These are phyloP conservation scores for Isochrysis galbana DNA, from an alignment of 78 protist genomes.

Conservation along the genomic window DNA sequence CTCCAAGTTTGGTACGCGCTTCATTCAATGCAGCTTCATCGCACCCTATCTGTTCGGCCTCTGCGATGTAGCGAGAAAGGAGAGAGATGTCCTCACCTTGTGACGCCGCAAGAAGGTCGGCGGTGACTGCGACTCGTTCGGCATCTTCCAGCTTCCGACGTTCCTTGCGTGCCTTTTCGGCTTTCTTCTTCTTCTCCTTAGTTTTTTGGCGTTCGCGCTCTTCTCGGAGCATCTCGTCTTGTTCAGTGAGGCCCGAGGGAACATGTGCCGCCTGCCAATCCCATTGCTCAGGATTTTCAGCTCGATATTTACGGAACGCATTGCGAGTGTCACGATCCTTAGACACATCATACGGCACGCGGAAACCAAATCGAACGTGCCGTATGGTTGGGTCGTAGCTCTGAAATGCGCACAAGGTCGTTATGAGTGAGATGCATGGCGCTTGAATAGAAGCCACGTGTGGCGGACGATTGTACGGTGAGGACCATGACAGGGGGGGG, in stretches of 20 bases:
- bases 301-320: neutral
- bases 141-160: neutral
- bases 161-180: slow-evolving; percentile 7
- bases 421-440: too few relatives aligned
- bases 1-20: too few relatives aligned
- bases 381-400: neutral
- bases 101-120: neutral
- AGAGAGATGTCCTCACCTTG: neutral
- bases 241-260: neutral
- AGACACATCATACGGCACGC: neutral
- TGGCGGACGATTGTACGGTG: too few relatives aligned
- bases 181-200: neutral
- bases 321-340: neutral
- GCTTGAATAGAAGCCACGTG: too few relatives aligned
- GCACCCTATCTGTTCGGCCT: neutral
- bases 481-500: too few relatives aligned
- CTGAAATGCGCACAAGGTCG: too few relatives aligned
- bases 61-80: neutral
- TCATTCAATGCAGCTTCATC: neutral
- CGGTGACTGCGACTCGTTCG: neutral
- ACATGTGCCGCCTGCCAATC: slow-evolving; percentile 2
- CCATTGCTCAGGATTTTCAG: neutral
- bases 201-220: neutral
- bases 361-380: neutral
- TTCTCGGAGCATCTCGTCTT: neutral